These are phyloP conservation scores for Melampsora americana DNA, from an alignment of 1,284 basidiomycete species.

Conservation along the genomic window DNA sequence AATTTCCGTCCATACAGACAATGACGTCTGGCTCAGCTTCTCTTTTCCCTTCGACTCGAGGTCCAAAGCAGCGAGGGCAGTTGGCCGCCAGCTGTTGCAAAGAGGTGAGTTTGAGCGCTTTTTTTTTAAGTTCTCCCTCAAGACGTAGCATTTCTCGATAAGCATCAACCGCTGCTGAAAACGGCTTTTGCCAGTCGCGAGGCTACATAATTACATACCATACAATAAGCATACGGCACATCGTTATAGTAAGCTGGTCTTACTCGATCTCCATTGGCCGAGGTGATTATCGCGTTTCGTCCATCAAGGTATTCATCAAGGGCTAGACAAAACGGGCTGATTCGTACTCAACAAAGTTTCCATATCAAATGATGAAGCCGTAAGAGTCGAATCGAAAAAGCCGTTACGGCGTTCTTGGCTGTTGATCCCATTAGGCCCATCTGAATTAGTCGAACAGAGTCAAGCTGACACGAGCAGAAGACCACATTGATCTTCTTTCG, in stretches of 20 bases:
- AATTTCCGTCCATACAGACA: no score
- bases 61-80: no score
- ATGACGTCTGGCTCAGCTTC: no score
- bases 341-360: not conserved
- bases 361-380: slow-evolving; percentile 13
- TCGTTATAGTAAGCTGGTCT: not conserved
- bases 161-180: not conserved
- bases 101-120: not conserved
- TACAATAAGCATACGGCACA: not conserved
- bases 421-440: slow-evolving; percentile 9
- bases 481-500: no score
- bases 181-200: not conserved
- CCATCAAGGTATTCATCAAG: slow-evolving; percentile 26
- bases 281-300: slow-evolving; percentile 1
- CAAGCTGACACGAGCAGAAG: no score
- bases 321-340: not conserved
- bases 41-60: no score
- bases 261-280: not conserved
- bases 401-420: slow-evolving; percentile 6
- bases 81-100: slow-evolving; percentile 7
- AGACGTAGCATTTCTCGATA: not conserved
- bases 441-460: slow-evolving; percentile 11
- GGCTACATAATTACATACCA: not conserved
- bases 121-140: not conserved
- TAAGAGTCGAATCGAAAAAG: slow-evolving; percentile 15